Conservation (phyloP, 2,329 filamentous ascomycete species). For the Chlorencoelia australis region DNA sequence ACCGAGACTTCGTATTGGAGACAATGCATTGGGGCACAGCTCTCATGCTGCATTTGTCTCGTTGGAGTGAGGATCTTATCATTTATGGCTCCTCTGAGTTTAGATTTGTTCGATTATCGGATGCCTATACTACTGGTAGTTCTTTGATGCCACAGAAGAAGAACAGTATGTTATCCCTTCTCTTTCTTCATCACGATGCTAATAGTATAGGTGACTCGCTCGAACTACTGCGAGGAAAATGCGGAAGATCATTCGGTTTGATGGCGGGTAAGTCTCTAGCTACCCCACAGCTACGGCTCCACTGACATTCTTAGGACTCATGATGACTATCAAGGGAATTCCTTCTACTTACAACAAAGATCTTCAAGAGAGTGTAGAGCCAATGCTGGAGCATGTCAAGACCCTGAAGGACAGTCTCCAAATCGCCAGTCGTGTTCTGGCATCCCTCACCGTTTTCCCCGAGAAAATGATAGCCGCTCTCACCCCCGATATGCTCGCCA, state of each 20-base stretch:
- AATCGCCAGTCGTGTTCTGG: constrained; percentile 73
- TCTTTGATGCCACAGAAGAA: constrained; percentile 53
- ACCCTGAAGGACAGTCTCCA: constrained; percentile 71
- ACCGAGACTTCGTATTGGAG: constrained; percentile 70
- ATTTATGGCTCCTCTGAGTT: constrained; percentile 64
- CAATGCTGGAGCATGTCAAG: constrained; percentile 76
- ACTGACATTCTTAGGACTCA: too few species aligned
- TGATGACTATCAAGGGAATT: constrained; percentile 45
- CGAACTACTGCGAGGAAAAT: constrained; percentile 66
- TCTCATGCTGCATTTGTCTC: constrained; percentile 69
- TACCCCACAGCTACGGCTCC: too few species aligned
- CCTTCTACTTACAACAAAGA: constrained; percentile 32
- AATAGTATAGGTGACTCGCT: constrained; percentile 50
- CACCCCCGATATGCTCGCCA: constrained; percentile 67
- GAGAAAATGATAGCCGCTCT: constrained; percentile 72
- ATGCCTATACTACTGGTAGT: constrained; percentile 70
- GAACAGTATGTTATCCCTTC: constrained; percentile 35
- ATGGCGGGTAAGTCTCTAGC: constrained; percentile 71
- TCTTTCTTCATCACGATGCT: neutral
- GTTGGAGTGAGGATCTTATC: constrained; percentile 77
- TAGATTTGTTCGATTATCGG: constrained; percentile 63
- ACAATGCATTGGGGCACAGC: constrained; percentile 70
- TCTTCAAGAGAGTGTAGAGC: constrained; percentile 71
- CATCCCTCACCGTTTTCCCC: constrained; percentile 58
- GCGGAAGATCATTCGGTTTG: constrained; percentile 67